Percentiles rank a stretch among this genome's conserved stretches.
These are phyloP conservation scores for Eucalyptus tenuipes DNA, from an alignment of 345 rosid species.

Conservation along the genomic window DNA sequence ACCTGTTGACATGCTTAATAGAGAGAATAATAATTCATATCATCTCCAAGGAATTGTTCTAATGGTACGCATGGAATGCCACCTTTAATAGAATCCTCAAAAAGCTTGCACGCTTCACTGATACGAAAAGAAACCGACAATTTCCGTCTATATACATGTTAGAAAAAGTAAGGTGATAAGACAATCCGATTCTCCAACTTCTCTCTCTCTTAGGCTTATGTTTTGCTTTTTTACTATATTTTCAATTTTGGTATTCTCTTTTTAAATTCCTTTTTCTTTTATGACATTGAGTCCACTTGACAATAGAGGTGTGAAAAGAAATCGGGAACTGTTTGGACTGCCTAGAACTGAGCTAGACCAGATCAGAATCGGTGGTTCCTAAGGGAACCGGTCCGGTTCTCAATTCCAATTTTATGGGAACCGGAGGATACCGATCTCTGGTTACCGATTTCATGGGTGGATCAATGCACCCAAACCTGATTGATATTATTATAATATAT, in stretches of 20 bases:
- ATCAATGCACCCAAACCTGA: accelerated
- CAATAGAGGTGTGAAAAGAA: accelerated
- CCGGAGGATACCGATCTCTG: accelerated
- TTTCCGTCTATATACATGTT: background rate
- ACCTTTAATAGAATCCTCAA: background rate
- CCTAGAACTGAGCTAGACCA: accelerated
- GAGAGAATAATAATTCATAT: background rate
- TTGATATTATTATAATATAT: too few relatives aligned
- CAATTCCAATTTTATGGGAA: too few relatives aligned
- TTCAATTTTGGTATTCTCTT: background rate
- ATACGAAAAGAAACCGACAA: background rate
- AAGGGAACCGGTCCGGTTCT: accelerated
- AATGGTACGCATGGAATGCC: background rate
- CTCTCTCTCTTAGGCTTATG: background rate
- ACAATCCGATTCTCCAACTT: background rate
- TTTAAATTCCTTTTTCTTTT: accelerated
- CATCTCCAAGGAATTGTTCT: background rate
- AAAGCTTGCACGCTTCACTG: background rate
- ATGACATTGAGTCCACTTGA: background rate
- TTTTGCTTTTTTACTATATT: background rate
- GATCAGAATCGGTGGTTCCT: accelerated
- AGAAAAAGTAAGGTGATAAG: background rate
- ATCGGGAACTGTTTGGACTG: accelerated
- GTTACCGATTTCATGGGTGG: too few relatives aligned
- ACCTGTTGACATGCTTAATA: background rate